Evolutionary conservation across 2,329 filamentous ascomycete genomes (phyloP).

Genomic region (Chrysosphaeria jannelii): DNA sequence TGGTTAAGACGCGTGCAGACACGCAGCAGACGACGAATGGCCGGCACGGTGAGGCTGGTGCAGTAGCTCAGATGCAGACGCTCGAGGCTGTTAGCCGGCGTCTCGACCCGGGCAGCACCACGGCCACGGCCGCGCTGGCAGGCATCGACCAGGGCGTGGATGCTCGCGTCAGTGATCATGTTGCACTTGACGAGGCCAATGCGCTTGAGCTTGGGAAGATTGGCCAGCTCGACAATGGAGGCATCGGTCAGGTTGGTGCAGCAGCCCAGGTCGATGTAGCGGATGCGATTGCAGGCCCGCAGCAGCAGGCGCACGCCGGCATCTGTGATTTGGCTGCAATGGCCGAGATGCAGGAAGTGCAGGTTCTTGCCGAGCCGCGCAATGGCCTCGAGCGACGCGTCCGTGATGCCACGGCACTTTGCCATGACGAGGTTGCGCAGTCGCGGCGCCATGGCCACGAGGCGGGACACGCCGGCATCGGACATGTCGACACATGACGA

Average conservation of each 20-base stretch:
- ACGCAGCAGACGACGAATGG: constrained; percentile 69
- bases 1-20: constrained; percentile 81
- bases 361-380: constrained; percentile 78
- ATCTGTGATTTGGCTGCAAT: constrained; percentile 79
- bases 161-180: constrained; percentile 68
- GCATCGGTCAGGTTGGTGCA: constrained; percentile 73
- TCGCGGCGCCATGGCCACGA: constrained; percentile 60
- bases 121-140: constrained; percentile 21
- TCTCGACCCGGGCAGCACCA: constrained; percentile 17
- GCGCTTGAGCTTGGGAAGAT: constrained; percentile 71
- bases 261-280: constrained; percentile 95
- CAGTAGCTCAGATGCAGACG: constrained; percentile 93
- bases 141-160: constrained; percentile 51
- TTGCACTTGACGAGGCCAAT: constrained; percentile 89
- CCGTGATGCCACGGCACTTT: constrained; percentile 82
- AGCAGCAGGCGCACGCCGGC: constrained; percentile 62
- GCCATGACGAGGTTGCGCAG: constrained; percentile 79
- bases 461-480: constrained; percentile 65
- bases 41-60: constrained; percentile 50
- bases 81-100: constrained; percentile 38
- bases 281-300: constrained; percentile 64
- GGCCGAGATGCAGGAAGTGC: constrained; percentile 85
- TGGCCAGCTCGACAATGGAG: constrained; percentile 59
- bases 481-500: constrained; percentile 66
- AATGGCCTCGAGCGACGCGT: constrained; percentile 64